Evolutionary conservation across 2,329 filamentous ascomycete species (phyloP).

Genomic region (Aspergillus pseudonomiae): DNA sequence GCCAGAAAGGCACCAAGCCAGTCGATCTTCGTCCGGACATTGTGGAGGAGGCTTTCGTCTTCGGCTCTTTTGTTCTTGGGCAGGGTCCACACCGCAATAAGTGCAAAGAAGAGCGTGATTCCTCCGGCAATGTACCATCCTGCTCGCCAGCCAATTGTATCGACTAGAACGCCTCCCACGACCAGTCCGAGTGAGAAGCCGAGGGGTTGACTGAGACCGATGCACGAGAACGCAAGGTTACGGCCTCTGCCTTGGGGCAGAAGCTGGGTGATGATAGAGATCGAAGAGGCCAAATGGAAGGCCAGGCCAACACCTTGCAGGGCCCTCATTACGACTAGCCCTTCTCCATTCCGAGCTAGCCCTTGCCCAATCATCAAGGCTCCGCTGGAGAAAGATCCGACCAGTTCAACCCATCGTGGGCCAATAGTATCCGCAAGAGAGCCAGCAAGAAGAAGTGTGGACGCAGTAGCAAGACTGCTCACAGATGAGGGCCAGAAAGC

Average conservation of each 20-base stretch:
- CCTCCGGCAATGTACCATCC: conserved; percentile 55
- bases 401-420: conserved; percentile 49
- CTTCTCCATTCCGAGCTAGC: conserved; percentile 39
- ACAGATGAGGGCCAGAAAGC: conserved; percentile 34
- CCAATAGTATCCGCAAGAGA: conserved; percentile 57
- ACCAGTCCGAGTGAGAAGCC: conserved; percentile 57
- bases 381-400: conserved; percentile 49
- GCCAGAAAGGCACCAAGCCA: conserved; percentile 56
- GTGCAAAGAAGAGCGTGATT: conserved; percentile 45
- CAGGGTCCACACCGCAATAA: conserved; percentile 43
- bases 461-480: conserved; percentile 37
- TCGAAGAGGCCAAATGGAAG: conserved; percentile 53
- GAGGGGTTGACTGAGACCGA: conserved; percentile 55
- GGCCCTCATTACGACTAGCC: conserved; percentile 53
- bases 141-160: conserved; percentile 55
- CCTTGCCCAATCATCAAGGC: conserved; percentile 51
- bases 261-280: conserved; percentile 53
- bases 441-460: conserved; percentile 51
- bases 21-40: conserved; percentile 48
- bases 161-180: conserved; percentile 46
- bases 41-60: conserved; percentile 13
- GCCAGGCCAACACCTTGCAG: conserved; percentile 51
- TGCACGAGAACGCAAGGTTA: conserved; percentile 55
- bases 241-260: conserved; percentile 51
- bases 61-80: conserved; percentile 31